Conservation (phyloP, 2,329 filamentous ascomycete species). For the Botrytis elliptica region DNA sequence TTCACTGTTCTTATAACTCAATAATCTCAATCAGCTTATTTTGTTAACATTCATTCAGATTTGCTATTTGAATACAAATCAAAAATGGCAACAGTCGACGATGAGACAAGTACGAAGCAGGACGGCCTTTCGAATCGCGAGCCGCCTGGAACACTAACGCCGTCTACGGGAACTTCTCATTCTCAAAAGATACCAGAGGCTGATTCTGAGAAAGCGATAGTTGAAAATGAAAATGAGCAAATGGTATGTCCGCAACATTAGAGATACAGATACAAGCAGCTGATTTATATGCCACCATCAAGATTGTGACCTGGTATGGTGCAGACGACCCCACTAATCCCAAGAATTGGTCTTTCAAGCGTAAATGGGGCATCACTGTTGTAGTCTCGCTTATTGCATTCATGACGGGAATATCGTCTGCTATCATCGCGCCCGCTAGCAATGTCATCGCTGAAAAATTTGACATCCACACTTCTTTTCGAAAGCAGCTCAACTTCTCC, state of each 20-base stretch:
- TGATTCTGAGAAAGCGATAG: neutral
- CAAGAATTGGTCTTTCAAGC: slow-evolving; percentile 36
- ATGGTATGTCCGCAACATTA: neutral
- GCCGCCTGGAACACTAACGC: neutral
- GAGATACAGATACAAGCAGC: neutral
- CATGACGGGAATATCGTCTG: slow-evolving; percentile 45
- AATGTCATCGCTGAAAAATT: slow-evolving; percentile 46
- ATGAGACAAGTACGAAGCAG: neutral
- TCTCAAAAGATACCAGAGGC: neutral
- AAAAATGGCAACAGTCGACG: neutral
- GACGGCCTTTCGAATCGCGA: neutral
- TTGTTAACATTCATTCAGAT: neutral
- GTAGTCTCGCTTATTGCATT: slow-evolving; percentile 29
- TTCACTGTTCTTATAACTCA: neutral
- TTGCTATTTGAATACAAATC: neutral
- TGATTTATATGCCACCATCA: neutral
- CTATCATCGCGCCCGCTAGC: slow-evolving; percentile 49
- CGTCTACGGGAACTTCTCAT: neutral
- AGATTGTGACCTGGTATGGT: slow-evolving; percentile 23
- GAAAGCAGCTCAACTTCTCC: neutral
- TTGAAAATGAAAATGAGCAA: neutral
- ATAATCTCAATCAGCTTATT: neutral
- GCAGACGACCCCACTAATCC: slow-evolving; percentile 27
- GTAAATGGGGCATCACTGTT: slow-evolving; percentile 26
- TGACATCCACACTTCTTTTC: neutral